Percentiles rank a stretch among this genome's conserved stretches.
Conservation (phyloP, 768 basidiomycete genomes). For the Termitomyces sp. region DNA sequence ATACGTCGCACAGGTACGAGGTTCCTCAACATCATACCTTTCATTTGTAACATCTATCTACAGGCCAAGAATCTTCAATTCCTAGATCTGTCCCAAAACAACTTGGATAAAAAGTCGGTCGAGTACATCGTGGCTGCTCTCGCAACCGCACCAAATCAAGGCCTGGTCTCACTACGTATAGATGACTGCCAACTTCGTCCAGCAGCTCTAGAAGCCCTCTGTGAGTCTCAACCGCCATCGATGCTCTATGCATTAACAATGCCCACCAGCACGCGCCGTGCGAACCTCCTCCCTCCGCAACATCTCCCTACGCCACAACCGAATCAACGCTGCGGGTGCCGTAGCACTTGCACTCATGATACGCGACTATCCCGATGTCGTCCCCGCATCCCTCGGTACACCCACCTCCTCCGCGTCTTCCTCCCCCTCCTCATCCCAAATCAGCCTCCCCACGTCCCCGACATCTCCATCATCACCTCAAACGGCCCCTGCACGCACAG, state of each 20-base stretch:
- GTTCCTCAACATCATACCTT: background rate
- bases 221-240: slow-evolving; percentile 42
- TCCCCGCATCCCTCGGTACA: slow-evolving; percentile 32
- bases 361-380: slow-evolving; percentile 88
- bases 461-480: slow-evolving; percentile 26
- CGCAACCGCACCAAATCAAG: slow-evolving; percentile 45
- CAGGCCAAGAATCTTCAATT: slow-evolving; percentile 80
- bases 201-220: slow-evolving; percentile 73
- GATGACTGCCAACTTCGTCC: slow-evolving; percentile 84
- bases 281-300: slow-evolving; percentile 83
- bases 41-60: background rate
- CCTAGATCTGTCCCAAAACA: slow-evolving; percentile 86
- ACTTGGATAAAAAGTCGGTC: slow-evolving; percentile 78
- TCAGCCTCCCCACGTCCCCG: slow-evolving; percentile 27
- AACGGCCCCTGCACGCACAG: slow-evolving; percentile 22
- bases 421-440: slow-evolving; percentile 33
- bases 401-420: slow-evolving; percentile 27
- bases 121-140: slow-evolving; percentile 80
- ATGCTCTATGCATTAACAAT: slow-evolving; percentile 4
- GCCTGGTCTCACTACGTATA: slow-evolving; percentile 76
- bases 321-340: slow-evolving; percentile 79
- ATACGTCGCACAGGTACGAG: slow-evolving; percentile 67
- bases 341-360: slow-evolving; percentile 96
- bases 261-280: slow-evolving; percentile 65
- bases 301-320: slow-evolving; percentile 87